Evolutionary conservation across 768 basidiomycete genomes (phyloP), one percentile per base, ranked within the genome.

Genomic region (Suillus plorans): DNA sequence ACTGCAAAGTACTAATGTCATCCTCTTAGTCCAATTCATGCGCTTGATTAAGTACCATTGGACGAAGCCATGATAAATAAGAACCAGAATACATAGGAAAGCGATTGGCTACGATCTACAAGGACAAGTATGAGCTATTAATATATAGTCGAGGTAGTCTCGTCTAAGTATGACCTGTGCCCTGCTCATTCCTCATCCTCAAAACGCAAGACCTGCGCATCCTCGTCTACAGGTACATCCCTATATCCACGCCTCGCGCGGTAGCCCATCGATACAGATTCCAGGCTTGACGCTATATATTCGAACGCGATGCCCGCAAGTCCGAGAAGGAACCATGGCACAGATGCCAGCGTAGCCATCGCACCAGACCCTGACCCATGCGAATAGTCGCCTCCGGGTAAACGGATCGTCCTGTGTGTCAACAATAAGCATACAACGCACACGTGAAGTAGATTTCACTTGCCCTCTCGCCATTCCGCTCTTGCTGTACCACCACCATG

Each of bases 321-420:
- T 25, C 95, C 96, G 50, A 97, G 70, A 59, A 97, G 73, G 81
- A 92, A 96, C 89, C 90, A 96, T 0, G 96, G 96, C 3, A 98
- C 85, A 12, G 92, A 94, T 1, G 92, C 94, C 49, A 97, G 72
- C 4, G 92, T 95, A 25, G 82, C 88, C 64, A 95, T 64, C 0
- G 81, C 65, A 18, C 85, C 82, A 0, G 87, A 82, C 5, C 84
- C 81, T 6, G 73, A 64, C 28, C 73, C 62, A 16, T 47, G 18
- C 13, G 78, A 65, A 37, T 78, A 71, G 4, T 77, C 81, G 22
- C 84, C 84, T 44, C 88, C 86, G 5, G 93, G 91, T 5, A 95
- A 79, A 13, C 93, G 90, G 63, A 95, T 95, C 18, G 85, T 89
- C 44, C 92, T 92, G 70, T 41, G 53, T 50, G 14, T 25, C 41